Evolutionary conservation across 208 protist species (phyloP), one percentile per base, ranked within the genome.

Genomic region (Leishmania arabica): DNA sequence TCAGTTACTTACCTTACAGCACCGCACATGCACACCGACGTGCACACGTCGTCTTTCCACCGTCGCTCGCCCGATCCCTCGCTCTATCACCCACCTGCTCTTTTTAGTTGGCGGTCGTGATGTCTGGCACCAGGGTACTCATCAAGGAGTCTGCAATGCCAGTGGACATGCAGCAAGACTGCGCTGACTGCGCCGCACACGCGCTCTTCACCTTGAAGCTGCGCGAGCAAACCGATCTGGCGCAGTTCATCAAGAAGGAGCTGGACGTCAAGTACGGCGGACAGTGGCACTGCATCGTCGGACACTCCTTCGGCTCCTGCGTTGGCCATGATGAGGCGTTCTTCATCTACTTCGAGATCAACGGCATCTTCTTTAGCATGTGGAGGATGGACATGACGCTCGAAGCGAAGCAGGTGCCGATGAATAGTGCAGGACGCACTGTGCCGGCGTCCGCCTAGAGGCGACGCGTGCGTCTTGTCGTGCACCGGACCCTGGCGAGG

Each of bases 331-430:
- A 99, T 85, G 99, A 91, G 27, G 86, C 89, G 83, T 83, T 93
- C 81, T 99, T 99, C 89, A 98, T 99, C 73, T 99, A 99, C 92
- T 99, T 99, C 84, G 99, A 99, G 83, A 91, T 99, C 45, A 98
- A 98, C 49, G 97, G 99, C 84, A 90, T 99, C 31, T 99, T 97
- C 79, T 97, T 99, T 85, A 93, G 99, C 40, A 91, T 99, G 49
- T 99, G 99, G 93, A 87, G 91, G 19, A 93, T 91, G 45, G 86
- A 93, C 37, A 92, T 88, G 31, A 78, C 74, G 17, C 83, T 53
- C 3, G 82, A 34, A 51, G 42, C 69, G 45, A 75, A 62, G 69
- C 45, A 70, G 49, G 53, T 64, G 15, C 11, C 78, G 1, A 77
- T 80, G 40, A 27, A 71, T 13, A 64, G 27, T 31, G 60, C 45